Evolutionary conservation across 352 stramenopile species (phyloP), one percentile per base, ranked within the genome.

Genomic region (Lagenidium giganteum): DNA sequence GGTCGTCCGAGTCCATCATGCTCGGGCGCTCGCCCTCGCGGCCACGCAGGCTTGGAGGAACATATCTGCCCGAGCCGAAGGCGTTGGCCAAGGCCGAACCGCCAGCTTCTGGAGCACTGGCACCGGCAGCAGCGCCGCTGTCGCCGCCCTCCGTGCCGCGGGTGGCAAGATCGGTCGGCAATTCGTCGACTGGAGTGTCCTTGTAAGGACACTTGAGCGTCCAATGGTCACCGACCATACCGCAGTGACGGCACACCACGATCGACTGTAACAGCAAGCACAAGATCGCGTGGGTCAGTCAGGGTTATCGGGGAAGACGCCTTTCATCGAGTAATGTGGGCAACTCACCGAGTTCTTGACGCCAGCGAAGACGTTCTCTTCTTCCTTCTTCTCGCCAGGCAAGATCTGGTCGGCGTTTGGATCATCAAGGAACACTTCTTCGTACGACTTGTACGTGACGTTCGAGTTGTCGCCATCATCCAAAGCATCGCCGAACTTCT

Each of bases 121-220:
- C 53, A 16, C 76, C 61, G 22, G 56, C 36, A 12, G 57, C 41
- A 18, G 66, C 57, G 45, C 41, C 21, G 26, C 47, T 33, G 57
- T 54, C 36, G 27, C 43, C 36, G 31, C 57, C 55, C 54, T 51
- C 69, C 42, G 8, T 46, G 40, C 30, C 61, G 32, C 72, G 75
- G 32, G 76, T 81, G 52, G 59, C 61, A 29, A 87, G 67, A 34
- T 90, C 81, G 30, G 74, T 57, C 48, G 81, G 73, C 43, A 93
- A 47, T 50, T 93, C 82, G 36, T 89, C 70, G 52, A 80, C 68
- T 21, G 78, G 72, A 17, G 81, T 89, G 61, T 95, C 81, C 63
- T 93, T 95, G 76, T 95, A 95, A 46, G 83, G 83, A 76, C 83
- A 93, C 65, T 95, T 95, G 59, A 95, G 77, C 45, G 83, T 95